Evolutionary conservation across 768 basidiomycete species (phyloP), one percentile per base, ranked within the genome.

Genomic region (Leucogyrophana mollusca): DNA sequence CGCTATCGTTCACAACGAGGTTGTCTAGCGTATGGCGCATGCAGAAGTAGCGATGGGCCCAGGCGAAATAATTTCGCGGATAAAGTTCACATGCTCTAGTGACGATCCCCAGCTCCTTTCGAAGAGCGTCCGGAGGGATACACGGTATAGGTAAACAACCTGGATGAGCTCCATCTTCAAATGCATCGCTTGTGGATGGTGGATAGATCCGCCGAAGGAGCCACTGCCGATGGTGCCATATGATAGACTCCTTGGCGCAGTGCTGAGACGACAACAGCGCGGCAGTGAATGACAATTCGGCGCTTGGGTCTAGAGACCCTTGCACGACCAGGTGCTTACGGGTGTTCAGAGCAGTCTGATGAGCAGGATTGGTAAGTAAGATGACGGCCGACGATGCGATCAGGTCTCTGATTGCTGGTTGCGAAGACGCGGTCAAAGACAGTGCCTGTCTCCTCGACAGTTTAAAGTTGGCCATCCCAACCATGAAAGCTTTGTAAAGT

Each of bases 191-290:
- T 16, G 53, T 46, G 18, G 27, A 7, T 33, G 63, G 41, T 38
- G 51, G 30, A 52, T 73, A 65, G 24, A 72, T 36, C 35, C 57
- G 60, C 14, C 53, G 55, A 11, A 86, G 68, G 34, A 85, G 68
- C 86, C 85, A 87, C 54, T 78, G 75, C 24, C 87, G 76, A 57
- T 89, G 81, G 51, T 80, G 71, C 87, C 87, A 89, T 21, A 87
- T 55, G 21, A 82, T 73, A 1, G 82, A 80, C 54, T 85, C 77
- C 64, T 87, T 89, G 18, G 78, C 74, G 54, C 73, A 77, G 20
- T 81, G 75, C 4, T 67, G 73, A 34, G 73, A 73, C 18, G 79
- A 75, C 23, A 77, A 69, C 34, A 84, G 62, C 20, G 80, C 70
- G 18, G 69, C 62, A 24, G 68, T 69, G 25, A 73, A 74, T 18